Evolutionary conservation across 2,329 filamentous ascomycete genomes (phyloP).

Genomic region (Diaporthe batatas): DNA sequence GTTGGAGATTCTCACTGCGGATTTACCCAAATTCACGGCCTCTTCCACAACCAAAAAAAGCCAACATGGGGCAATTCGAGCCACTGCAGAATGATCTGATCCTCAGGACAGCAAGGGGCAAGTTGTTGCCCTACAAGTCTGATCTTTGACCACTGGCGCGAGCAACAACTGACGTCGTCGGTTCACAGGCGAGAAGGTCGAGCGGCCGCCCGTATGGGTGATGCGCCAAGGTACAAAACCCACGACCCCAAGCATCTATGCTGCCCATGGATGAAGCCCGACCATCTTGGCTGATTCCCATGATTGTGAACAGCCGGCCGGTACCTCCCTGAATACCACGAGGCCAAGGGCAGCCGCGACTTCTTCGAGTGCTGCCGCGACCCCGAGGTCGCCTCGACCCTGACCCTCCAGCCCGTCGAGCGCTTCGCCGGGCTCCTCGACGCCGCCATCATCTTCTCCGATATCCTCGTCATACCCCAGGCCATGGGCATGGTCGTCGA

Average conservation of each 20-base stretch:
- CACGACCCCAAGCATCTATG: constrained; percentile 39
- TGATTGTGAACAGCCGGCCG: constrained; percentile 76
- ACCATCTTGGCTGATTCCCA: constrained; percentile 39
- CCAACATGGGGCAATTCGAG: constrained; percentile 67
- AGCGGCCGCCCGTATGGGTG: constrained; percentile 96
- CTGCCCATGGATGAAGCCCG: constrained; percentile 36
- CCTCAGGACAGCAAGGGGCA: constrained; percentile 90
- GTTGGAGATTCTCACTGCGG: not conserved
- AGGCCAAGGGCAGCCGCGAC: constrained; percentile 90
- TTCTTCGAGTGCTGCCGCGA: constrained; percentile 98
- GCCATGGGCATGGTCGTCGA: constrained; percentile 99
- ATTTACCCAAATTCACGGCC: not conserved
- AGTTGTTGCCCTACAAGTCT: constrained; percentile 45
- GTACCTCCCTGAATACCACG: constrained; percentile 97
- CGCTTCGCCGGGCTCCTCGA: constrained; percentile 92
- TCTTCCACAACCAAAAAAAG: constrained; percentile 17
- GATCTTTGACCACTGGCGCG: not conserved
- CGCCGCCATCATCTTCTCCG: constrained; percentile 98
- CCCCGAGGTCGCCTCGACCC: constrained; percentile 90
- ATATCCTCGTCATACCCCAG: constrained; percentile 97
- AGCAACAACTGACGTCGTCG: constrained; percentile 36
- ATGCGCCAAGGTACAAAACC: constrained; percentile 89
- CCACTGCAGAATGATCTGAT: constrained; percentile 94
- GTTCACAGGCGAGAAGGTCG: constrained; percentile 82
- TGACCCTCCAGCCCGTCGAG: constrained; percentile 95